phyloP scores from a whole-genome alignment of 306 rosid species.

The Casuarina cunninghamiana region DNA sequence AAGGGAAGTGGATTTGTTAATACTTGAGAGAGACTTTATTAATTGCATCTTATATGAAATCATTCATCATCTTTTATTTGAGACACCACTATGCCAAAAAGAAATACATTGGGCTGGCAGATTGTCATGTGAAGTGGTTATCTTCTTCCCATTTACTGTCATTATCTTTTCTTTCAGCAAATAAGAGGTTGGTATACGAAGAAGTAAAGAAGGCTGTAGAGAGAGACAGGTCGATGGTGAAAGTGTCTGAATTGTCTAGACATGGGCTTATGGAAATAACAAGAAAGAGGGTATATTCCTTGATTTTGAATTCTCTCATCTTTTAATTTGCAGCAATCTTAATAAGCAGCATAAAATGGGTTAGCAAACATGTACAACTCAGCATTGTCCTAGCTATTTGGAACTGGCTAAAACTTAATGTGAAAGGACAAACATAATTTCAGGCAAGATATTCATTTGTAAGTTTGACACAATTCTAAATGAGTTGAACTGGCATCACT shows the following conservation, averaged over 20 bases:
- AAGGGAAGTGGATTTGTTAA: slow-evolving; percentile 8
- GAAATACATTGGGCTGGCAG: slow-evolving; percentile 3
- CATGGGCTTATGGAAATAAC: slow-evolving; percentile 99
- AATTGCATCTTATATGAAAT: slow-evolving; percentile 15
- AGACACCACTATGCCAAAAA: slow-evolving; percentile 8
- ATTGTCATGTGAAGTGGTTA: slow-evolving; percentile 19
- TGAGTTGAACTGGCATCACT: background rate
- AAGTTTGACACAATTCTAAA: background rate
- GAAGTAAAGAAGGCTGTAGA: slow-evolving; percentile 94
- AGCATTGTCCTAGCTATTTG: slow-evolving; percentile 13
- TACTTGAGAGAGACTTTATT: slow-evolving; percentile 11
- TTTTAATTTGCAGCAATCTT: slow-evolving; percentile 1
- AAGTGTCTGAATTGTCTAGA: slow-evolving; percentile 87
- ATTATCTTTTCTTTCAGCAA: slow-evolving; percentile 55
- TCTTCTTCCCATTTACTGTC: slow-evolving; percentile 15
- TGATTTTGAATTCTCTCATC: slow-evolving; percentile 18
- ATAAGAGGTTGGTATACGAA: slow-evolving; percentile 91
- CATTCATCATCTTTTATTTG: slow-evolving; percentile 17
- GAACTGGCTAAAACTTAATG: slow-evolving; percentile 10
- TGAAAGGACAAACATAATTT: slow-evolving; percentile 13
- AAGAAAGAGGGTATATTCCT: slow-evolving; percentile 80
- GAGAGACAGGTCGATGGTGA: slow-evolving; percentile 87
- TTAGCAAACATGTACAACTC: slow-evolving; percentile 21
- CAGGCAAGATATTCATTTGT: background rate
- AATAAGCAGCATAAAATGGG: slow-evolving; percentile 15